phyloP scores from a whole-genome alignment of 2,329 filamentous ascomycete genomes.

The Fusarium drepaniforme region DNA sequence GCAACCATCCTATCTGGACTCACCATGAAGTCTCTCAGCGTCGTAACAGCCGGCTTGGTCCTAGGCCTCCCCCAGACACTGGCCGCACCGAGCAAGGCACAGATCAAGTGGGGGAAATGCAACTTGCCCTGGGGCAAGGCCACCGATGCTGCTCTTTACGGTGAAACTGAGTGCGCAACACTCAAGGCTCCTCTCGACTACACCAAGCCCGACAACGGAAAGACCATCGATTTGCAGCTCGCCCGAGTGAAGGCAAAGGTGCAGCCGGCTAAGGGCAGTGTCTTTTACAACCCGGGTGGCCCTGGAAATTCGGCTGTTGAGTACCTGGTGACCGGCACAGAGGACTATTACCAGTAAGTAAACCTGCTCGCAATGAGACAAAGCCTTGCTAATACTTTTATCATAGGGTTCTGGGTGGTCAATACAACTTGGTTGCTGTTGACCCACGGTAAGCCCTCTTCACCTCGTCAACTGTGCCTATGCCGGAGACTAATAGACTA shows the following conservation, averaged over 20 bases:
- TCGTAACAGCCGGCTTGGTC: not conserved
- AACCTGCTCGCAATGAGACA: not conserved
- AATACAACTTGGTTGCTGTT: constrained; percentile 20
- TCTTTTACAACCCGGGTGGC: constrained; percentile 54
- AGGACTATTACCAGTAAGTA: constrained; percentile 9
- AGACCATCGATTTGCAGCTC: constrained; percentile 48
- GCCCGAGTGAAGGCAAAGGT: constrained; percentile 45
- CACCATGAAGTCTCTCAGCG: not conserved
- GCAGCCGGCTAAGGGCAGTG: constrained; percentile 49
- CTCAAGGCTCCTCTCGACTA: constrained; percentile 56
- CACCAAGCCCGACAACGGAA: constrained; percentile 37
- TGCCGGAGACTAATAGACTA: not conserved
- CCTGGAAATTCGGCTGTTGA: constrained; percentile 42
- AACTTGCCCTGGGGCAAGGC: not conserved
- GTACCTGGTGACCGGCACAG: not conserved
- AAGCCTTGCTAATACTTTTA: not conserved
- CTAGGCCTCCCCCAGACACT: not conserved
- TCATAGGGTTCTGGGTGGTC: constrained; percentile 15
- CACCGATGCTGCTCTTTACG: not conserved
- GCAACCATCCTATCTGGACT: not conserved
- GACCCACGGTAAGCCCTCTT: constrained; percentile 21
- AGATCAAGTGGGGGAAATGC: constrained; percentile 1
- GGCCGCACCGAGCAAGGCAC: not conserved
- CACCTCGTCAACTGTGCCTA: not conserved
- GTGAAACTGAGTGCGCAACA: constrained; percentile 47